Evolutionary conservation across 1,284 basidiomycete species (phyloP), one percentile per base, ranked within the genome.

Genomic region (Tylopilus sp.): DNA sequence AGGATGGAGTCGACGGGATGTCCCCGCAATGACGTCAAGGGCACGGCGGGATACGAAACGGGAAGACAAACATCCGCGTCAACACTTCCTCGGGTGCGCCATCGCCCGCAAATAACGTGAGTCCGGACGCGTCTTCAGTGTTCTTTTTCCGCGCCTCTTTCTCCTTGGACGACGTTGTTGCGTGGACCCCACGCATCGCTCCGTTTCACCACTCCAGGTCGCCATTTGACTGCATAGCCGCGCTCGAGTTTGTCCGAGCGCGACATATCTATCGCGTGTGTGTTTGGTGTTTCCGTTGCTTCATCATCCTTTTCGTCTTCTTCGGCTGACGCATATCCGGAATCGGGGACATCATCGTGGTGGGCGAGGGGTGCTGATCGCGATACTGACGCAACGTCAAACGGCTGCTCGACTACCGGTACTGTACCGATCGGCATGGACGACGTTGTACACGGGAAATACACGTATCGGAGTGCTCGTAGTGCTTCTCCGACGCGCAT

Each of bases 271-370:
- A 54, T 37, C 26, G 63, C 6, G 2, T 12, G 6, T 16, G 21
- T 19, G 8, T 56, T 52, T 31, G 8, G 51, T 44, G 15, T 47
- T 46, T 30, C 34, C 23, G 23, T 13, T 37, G 6, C 12, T 19
- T n/a, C 18, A 6, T 55, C 64, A 2, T 57, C 54, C 21, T 66
- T 59, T 0, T 72, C 74, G 4, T 78, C 76, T 48, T 80, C 79
- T 51, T 80, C 80, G 13, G 76, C 79, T 35, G 81, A 83, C 4
- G 81, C 82, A 52, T 84, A 84, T 34, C 81, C 81, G 10, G 81
- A 84, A 60, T 84, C 81, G 3, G 76, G 72, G 2, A 75, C 71
- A 19, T 66, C 68, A 31, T 61, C 66, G 49, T 74, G 70, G 51
- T 74, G 72, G 28, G 70, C 56, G 21, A 63, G 58, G 53, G 46